Evolutionary conservation across 352 stramenopile genomes (phyloP).

Genomic region (Pythium rishiriense): DNA sequence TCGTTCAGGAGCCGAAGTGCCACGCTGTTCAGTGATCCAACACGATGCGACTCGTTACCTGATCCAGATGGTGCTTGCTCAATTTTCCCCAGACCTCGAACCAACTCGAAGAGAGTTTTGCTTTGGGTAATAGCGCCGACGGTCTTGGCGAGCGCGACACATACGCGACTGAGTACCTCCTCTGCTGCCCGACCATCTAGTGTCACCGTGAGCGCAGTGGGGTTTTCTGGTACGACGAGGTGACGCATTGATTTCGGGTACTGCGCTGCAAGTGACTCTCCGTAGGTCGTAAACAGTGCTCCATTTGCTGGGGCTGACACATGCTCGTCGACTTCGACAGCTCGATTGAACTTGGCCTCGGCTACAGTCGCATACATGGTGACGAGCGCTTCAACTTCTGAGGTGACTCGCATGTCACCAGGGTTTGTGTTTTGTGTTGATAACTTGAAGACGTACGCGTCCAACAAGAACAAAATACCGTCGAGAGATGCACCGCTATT

Average conservation of each 20-base stretch:
- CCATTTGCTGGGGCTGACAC: background rate
- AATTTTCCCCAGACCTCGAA: background rate
- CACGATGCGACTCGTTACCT: background rate
- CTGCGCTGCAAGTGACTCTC: slow-evolving; percentile 18
- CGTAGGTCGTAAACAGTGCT: slow-evolving; percentile 24
- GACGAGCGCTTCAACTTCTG: background rate
- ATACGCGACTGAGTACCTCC: slow-evolving; percentile 17
- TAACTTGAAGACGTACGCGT: slow-evolving; percentile 11
- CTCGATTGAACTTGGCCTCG: background rate
- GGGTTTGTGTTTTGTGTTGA: background rate
- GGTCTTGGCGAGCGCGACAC: slow-evolving; percentile 8
- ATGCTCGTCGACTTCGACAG: background rate
- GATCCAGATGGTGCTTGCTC: background rate
- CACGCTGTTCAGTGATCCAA: background rate
- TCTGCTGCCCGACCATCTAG: slow-evolving; percentile 15
- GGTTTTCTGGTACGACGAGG: slow-evolving; percentile 13
- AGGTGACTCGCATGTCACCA: background rate
- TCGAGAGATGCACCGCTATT: slow-evolving; percentile 13
- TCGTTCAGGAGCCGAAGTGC: slow-evolving; percentile 13
- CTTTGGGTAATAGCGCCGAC: background rate
- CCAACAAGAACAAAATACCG: slow-evolving; percentile 15
- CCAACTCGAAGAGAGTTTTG: background rate
- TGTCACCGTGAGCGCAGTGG: slow-evolving; percentile 12
- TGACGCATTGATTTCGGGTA: slow-evolving; percentile 26
- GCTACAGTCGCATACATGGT: background rate